These are phyloP conservation scores for Venturiaceae sp. DNA, from an alignment of 2,329 filamentous ascomycete species.

Conservation along the genomic window DNA sequence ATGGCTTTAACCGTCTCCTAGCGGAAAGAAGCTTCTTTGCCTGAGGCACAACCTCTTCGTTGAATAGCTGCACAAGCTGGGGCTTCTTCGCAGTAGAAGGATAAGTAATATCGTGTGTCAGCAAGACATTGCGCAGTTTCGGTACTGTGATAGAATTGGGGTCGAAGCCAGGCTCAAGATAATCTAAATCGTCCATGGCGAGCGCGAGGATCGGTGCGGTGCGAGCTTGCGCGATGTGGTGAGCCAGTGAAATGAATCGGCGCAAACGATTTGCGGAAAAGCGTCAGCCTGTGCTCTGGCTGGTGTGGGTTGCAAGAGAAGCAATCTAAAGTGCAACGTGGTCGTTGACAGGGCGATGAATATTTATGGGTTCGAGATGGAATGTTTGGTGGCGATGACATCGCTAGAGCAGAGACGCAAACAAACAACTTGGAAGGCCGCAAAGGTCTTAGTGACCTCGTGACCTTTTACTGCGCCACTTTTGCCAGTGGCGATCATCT, in stretches of 20 bases:
- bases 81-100: slow-evolving; percentile 85
- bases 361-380: too few relatives aligned
- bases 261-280: not conserved
- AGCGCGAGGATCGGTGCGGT: not conserved
- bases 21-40: slow-evolving; percentile 66
- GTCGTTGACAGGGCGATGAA: too few relatives aligned
- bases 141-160: slow-evolving; percentile 75
- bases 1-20: slow-evolving; percentile 71
- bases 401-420: too few relatives aligned
- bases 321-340: too few relatives aligned
- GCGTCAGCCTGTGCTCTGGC: too few relatives aligned
- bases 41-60: slow-evolving; percentile 66
- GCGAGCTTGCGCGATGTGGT: not conserved
- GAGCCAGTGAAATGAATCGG: not conserved
- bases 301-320: too few relatives aligned
- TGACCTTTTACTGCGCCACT: too few relatives aligned
- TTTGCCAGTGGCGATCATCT: too few relatives aligned
- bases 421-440: too few relatives aligned
- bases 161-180: slow-evolving; percentile 82
- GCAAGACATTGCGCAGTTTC: slow-evolving; percentile 79
- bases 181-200: slow-evolving; percentile 52
- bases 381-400: too few relatives aligned
- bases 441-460: too few relatives aligned
- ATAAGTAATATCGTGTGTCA: slow-evolving; percentile 79
- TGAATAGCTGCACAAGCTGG: slow-evolving; percentile 77